These are phyloP conservation scores for Pseudocercospora macadamiae DNA, from an alignment of 2,329 filamentous ascomycete species.

Conservation along the genomic window DNA sequence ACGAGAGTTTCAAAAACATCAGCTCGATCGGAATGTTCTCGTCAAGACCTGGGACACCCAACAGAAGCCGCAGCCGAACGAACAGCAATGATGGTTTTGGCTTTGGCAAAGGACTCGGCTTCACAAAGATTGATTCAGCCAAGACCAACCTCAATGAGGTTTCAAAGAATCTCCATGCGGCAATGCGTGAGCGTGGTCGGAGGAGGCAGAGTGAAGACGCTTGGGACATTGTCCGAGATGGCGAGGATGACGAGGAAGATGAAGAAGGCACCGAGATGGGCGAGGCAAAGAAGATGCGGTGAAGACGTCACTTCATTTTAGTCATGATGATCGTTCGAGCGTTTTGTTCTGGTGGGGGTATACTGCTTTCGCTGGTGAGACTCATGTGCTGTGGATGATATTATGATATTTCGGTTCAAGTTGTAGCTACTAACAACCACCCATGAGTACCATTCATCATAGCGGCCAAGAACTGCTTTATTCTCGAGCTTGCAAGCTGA, in stretches of 20 bases:
- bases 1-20: conserved; percentile 93
- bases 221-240: conserved; percentile 28
- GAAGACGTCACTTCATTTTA: background rate
- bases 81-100: conserved; percentile 39
- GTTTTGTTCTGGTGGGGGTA: conserved; percentile 1
- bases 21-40: conserved; percentile 88
- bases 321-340: conserved; percentile 6
- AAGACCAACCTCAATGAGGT: conserved; percentile 76
- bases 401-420: conserved; percentile 5
- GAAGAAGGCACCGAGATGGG: conserved; percentile 19
- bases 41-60: conserved; percentile 81
- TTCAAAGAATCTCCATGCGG: conserved; percentile 77
- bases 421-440: conserved; percentile 15
- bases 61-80: conserved; percentile 69
- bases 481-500: too few relatives aligned
- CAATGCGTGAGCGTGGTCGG: conserved; percentile 78
- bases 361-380: background rate
- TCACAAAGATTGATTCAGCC: conserved; percentile 56
- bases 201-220: conserved; percentile 50
- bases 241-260: conserved; percentile 17
- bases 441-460: too few relatives aligned
- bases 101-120: conserved; percentile 16
- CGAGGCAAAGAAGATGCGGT: conserved; percentile 29
- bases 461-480: too few relatives aligned
- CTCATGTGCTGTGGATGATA: conserved; percentile 9